Base-by-base conservation (phyloP, 495 filamentous ascomycete genomes). In the Aspergillus leporis region DNA sequence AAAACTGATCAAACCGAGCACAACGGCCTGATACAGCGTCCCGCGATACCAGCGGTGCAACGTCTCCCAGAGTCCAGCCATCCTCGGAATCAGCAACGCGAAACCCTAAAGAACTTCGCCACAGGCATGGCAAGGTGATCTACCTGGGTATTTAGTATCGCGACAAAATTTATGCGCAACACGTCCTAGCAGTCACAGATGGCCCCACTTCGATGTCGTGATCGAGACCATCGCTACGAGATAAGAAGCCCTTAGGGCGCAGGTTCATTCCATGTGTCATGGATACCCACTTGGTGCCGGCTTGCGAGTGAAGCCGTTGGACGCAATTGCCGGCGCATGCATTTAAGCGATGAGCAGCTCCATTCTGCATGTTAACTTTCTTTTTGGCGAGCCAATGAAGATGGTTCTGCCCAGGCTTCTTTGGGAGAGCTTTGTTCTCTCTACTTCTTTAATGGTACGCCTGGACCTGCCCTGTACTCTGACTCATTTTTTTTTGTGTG, bases 1-100 rank as follows among this genome's bases (percentile, higher is more conserved):
- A 65, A 85, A 84, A 2, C 76, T 78, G 40, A 85, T 80, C 34
- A 80, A 57, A 13, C 83, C 83, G 18, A 84, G 75, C 5, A 84
- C 66, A 49, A 85, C 74, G 36, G 81, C 79, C 59, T 84, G 82
- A 66, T 81, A 83, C 2, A 84, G 66, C 25, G 81, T 79, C 41
- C 78, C 80, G 53, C 78, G 81, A 63, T 83, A 85, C 67, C 75
- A 76, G 22, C 70, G 61, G 30, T 58, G 55, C 25, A 58, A 18
- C 47, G 23, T 28, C 3, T 31, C 47, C 21, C 22, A 31, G 5
- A 50, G 12, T 21, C 47, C 58, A 30, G 30, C 31, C 56, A 50
- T 56, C 30, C 28, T 45, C 34, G 34, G 13, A 36, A 36, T 28
- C 25, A 6, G 6, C 3, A 6, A 28, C 25, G 3, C 25, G 25